Percentiles rank a stretch among this genome's conserved stretches.
phyloP scores from a whole-genome alignment of 768 basidiomycete species.

The Lactarius sp. region DNA sequence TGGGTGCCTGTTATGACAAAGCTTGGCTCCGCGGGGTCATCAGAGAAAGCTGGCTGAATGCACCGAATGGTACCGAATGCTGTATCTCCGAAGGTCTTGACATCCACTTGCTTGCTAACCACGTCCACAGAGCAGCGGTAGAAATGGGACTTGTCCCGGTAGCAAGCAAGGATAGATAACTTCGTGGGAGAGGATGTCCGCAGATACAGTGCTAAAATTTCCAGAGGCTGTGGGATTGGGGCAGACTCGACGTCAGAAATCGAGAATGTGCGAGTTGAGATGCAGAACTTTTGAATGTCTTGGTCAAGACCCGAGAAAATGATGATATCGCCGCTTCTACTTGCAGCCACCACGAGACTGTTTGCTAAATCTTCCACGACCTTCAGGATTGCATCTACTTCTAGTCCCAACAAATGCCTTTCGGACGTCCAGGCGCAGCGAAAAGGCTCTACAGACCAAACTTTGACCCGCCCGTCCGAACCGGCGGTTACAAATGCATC shows the following conservation, averaged over 20 bases:
- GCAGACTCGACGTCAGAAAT: not conserved
- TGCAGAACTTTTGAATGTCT: slow-evolving; percentile 5
- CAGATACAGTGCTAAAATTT: slow-evolving; percentile 10
- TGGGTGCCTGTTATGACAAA: slow-evolving; percentile 62
- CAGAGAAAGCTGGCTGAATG: slow-evolving; percentile 46
- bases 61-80: slow-evolving; percentile 48
- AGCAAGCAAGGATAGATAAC: slow-evolving; percentile 46
- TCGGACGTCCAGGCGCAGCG: slow-evolving; percentile 63
- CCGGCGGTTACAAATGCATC: slow-evolving; percentile 48
- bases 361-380: slow-evolving; percentile 42
- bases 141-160: slow-evolving; percentile 46
- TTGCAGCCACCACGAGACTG: slow-evolving; percentile 46
- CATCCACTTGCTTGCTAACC: slow-evolving; percentile 30
- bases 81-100: slow-evolving; percentile 46
- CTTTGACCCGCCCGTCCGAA: slow-evolving; percentile 61
- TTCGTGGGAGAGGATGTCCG: slow-evolving; percentile 9
- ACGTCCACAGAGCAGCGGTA: slow-evolving; percentile 45
- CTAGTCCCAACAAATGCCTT: slow-evolving; percentile 31
- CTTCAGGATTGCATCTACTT: slow-evolving; percentile 48
- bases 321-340: slow-evolving; percentile 52
- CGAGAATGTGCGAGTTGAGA: slow-evolving; percentile 4
- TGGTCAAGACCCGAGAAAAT: slow-evolving; percentile 47
- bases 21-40: slow-evolving; percentile 35
- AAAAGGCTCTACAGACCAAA: slow-evolving; percentile 61
- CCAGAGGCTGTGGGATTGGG: not conserved